These are phyloP conservation scores for Quercus rubra DNA, from an alignment of 306 rosid genomes.

Conservation along the genomic window DNA sequence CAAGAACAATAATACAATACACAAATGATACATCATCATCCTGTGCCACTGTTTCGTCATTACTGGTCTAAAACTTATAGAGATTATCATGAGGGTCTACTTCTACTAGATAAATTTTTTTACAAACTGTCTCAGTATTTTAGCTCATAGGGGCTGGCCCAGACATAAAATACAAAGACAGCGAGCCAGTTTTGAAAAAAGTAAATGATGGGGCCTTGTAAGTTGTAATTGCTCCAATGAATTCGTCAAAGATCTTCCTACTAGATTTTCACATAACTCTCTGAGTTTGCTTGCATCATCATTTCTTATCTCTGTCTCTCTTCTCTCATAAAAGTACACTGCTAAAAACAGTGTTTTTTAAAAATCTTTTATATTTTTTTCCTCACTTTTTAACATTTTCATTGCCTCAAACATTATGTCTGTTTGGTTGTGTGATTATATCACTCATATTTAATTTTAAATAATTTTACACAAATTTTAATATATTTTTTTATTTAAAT, in stretches of 20 bases:
- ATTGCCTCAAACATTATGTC: slow-evolving; percentile 20
- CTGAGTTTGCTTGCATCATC: slow-evolving; percentile 54
- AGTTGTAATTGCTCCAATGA: slow-evolving; percentile 17
- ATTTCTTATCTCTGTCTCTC: slow-evolving; percentile 11
- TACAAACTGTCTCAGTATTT: neutral
- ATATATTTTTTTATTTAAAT: too few relatives aligned
- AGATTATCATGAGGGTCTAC: neutral
- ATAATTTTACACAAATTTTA: too few relatives aligned
- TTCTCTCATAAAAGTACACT: slow-evolving; percentile 34
- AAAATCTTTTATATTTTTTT: too few relatives aligned
- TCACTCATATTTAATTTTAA: too few relatives aligned
- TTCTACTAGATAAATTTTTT: neutral
- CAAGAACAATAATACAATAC: too few relatives aligned
- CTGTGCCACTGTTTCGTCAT: neutral
- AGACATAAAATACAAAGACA: neutral
- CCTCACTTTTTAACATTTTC: slow-evolving; percentile 33
- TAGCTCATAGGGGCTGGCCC: slow-evolving; percentile 15
- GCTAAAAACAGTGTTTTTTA: slow-evolving; percentile 32
- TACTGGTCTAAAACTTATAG: neutral
- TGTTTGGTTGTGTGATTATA: too few relatives aligned
- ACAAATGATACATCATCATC: neutral
- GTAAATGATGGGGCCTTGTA: neutral
- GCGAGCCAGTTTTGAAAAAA: too few relatives aligned
- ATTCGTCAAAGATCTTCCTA: slow-evolving; percentile 29
- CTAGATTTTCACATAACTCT: slow-evolving; percentile 29